A percentile compares a stretch with the other conserved stretches of the same genome.
phyloP scores from a whole-genome alignment of 2,329 filamentous ascomycete species.

The Diaporthe batatas region DNA sequence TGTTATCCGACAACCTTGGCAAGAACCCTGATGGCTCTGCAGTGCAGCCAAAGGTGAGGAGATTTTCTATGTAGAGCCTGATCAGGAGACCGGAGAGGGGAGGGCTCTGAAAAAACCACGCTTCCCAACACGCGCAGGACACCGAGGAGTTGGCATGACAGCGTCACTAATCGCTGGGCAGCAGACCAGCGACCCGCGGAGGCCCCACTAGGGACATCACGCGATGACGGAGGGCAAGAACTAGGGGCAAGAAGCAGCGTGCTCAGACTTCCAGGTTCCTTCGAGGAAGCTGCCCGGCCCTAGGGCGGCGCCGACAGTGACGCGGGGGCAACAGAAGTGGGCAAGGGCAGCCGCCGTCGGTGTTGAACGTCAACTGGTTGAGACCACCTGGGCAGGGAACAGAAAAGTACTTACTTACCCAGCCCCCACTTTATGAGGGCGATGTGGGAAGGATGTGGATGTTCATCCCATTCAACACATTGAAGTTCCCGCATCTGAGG shows the following conservation, averaged over 20 bases:
- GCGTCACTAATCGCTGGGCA: constrained; percentile 15
- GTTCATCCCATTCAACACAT: not conserved
- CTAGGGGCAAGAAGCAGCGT: not conserved
- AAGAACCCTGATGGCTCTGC: constrained; percentile 22
- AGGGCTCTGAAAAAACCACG: constrained; percentile 4
- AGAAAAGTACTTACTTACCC: not conserved
- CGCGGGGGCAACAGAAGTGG: not conserved
- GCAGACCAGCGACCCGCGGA: not conserved
- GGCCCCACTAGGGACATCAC: constrained; percentile 11
- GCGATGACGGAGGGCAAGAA: not conserved
- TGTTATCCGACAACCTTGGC: constrained; percentile 10
- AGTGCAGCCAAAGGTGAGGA: not conserved
- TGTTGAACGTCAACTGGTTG: too few relatives aligned
- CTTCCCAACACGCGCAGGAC: not conserved
- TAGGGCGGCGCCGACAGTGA: constrained; percentile 1
- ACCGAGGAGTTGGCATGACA: constrained; percentile 10
- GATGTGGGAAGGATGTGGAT: not conserved
- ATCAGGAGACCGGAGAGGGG: constrained; percentile 27
- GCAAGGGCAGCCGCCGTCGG: not conserved
- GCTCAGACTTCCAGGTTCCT: not conserved
- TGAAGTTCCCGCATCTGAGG: not conserved
- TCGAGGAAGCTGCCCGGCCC: not conserved
- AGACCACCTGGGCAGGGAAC: not conserved
- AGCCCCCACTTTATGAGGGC: constrained; percentile 1
- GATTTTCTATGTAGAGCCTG: not conserved